phyloP scores from a whole-genome alignment of 2,329 filamentous ascomycete species.

The Penicillium sp. region DNA sequence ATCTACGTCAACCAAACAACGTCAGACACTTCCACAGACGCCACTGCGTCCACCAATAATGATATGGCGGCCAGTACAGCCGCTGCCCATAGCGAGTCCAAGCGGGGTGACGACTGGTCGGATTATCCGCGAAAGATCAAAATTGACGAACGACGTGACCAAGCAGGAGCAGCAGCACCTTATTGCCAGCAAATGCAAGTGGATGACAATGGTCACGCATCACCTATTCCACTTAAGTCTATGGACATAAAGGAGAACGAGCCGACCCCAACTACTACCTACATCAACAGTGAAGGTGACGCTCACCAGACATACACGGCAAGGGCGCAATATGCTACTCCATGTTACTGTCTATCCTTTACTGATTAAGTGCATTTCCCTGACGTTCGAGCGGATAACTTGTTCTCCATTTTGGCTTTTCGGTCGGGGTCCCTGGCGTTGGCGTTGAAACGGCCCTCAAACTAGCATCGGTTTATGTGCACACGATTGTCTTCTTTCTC shows the following conservation, averaged over 20 bases:
- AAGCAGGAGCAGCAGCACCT: slow-evolving; percentile 48
- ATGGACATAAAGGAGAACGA: slow-evolving; percentile 41
- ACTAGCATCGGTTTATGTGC: slow-evolving; percentile 27
- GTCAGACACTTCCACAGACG: slow-evolving; percentile 24
- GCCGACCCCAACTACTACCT: slow-evolving; percentile 41
- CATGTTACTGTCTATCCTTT: slow-evolving; percentile 42
- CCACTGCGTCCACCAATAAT: slow-evolving; percentile 23
- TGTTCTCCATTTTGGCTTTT: slow-evolving; percentile 24
- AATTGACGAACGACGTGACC: slow-evolving; percentile 65
- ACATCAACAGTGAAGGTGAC: slow-evolving; percentile 27
- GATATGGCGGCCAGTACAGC: slow-evolving; percentile 26
- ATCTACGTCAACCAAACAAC: slow-evolving; percentile 64
- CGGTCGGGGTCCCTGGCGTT: slow-evolving; percentile 24
- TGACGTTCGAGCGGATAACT: slow-evolving; percentile 21
- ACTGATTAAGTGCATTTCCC: slow-evolving; percentile 33
- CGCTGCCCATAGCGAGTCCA: slow-evolving; percentile 15
- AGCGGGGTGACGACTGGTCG: slow-evolving; percentile 25
- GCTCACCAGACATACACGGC: slow-evolving; percentile 41
- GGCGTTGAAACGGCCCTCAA: slow-evolving; percentile 26
- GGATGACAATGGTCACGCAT: slow-evolving; percentile 54
- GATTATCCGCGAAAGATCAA: slow-evolving; percentile 64
- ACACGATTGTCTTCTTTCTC: slow-evolving; percentile 28
- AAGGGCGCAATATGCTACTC: slow-evolving; percentile 37
- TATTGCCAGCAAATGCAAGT: slow-evolving; percentile 71
- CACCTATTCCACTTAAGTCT: slow-evolving; percentile 30